Percentiles rank a stretch among this genome's conserved stretches.
Evolutionary conservation across 164 flowering plant genomes (phyloP).

Genomic region (Berberis thunbergii): DNA sequence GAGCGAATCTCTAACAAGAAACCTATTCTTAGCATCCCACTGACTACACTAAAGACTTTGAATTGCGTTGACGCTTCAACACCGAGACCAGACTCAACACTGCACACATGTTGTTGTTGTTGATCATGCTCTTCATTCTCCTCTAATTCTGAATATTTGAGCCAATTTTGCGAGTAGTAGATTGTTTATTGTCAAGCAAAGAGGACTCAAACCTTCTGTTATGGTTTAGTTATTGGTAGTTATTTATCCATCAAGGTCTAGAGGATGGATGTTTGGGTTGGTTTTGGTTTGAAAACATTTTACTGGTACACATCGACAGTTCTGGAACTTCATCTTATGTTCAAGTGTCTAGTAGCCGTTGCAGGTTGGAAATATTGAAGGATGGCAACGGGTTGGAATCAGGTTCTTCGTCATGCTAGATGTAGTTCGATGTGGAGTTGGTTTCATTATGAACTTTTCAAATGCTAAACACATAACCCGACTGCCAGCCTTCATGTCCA

Average conservation of each 20-base stretch:
- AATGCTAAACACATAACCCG: no score
- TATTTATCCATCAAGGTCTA: neutral
- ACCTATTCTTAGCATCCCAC: slow-evolving; percentile 47
- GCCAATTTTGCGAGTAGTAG: neutral
- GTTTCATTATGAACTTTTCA: no score
- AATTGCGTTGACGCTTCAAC: slow-evolving; percentile 17
- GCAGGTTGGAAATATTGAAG: no score
- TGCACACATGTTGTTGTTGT: slow-evolving; percentile 8
- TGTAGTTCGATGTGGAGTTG: no score
- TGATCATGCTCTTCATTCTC: slow-evolving; percentile 1
- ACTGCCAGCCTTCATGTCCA: no score
- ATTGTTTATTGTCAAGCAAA: neutral
- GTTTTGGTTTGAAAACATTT: slow-evolving; percentile 1
- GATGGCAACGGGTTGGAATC: no score
- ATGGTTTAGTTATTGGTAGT: slow-evolving; percentile 1
- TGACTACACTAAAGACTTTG: slow-evolving; percentile 32
- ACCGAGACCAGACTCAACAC: neutral
- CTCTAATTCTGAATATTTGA: slow-evolving; percentile 5
- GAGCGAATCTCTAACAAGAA: slow-evolving; percentile 53
- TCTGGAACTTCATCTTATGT: no score
- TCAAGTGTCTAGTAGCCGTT: no score
- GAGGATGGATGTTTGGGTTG: neutral
- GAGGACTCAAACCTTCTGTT: neutral
- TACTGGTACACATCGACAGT: neutral
- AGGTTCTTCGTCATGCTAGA: no score